Evolutionary conservation across 805 yeast genomes (phyloP), one percentile per base, ranked within the genome.

Genomic region (Monosporozyma aerobia): DNA sequence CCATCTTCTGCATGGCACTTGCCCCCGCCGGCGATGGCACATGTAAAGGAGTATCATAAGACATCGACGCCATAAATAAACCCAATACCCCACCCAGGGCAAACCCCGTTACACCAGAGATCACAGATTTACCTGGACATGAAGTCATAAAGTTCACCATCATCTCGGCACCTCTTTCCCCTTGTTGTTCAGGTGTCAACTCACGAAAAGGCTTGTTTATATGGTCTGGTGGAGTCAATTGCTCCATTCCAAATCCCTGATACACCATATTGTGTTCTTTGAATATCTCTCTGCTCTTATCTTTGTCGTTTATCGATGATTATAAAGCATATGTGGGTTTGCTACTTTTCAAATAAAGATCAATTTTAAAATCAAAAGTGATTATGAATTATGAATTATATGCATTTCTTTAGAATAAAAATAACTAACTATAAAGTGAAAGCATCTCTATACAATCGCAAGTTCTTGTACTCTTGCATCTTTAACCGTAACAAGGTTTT

Each of bases 61-160:
- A 65, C 74, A 73, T 71, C 48, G 76, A 72, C 3, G 94, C 92
- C 97, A 92, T 94, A 73, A 92, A 90, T 48, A 94, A 72, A 56
- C 98, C 97, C 69, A 92, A 90, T 54, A 90, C 86, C 56, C 97
- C 98, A 71, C 98, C 98, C 39, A 92, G 80, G 40, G 84, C 90
- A 70, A 88, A 92, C 23, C 98, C 98, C 13, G 95, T 83, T 22
- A 84, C 97, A 56, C 97, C 98, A 30, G 96, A 85, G 76, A 90
- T 82, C 25, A 77, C 83, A 0, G 96, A 81, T 67, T 94, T 92
- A 19, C 97, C 98, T 0, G 97, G 97, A 72, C 99, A 92, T 5
- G 96, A 87, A 57, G 85, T 79, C 90, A 90, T 88, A 69, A 85
- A 81, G 50, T 77, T 81, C 65, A 89, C 81, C 84, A 92, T 86